These are phyloP conservation scores for Coprinopsis marcescibilis DNA, from an alignment of 768 basidiomycete species.

Conservation along the genomic window DNA sequence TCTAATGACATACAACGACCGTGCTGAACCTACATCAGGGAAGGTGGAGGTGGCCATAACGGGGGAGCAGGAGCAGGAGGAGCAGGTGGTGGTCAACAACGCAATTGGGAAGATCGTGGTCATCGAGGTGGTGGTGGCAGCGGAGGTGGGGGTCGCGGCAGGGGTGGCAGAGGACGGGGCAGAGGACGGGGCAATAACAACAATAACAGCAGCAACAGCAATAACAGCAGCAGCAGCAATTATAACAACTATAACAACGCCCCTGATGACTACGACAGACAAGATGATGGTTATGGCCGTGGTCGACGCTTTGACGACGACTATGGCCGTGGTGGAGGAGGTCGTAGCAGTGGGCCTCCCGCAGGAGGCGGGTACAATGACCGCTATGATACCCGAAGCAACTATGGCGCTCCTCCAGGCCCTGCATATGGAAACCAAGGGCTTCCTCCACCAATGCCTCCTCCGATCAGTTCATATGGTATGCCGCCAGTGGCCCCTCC, in stretches of 20 bases:
- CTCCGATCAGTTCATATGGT: constrained; percentile 8
- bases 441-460: constrained; percentile 14
- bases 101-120: constrained; percentile 41
- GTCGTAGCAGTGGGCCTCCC: too few relatives aligned
- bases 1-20: constrained; percentile 24
- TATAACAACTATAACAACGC: constrained; percentile 42
- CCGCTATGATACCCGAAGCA: constrained; percentile 38
- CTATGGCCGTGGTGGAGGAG: constrained; percentile 23
- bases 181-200: constrained; percentile 41
- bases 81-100: constrained; percentile 20
- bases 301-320: constrained; percentile 41
- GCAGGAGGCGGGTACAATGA: constrained; percentile 36
- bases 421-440: constrained; percentile 25
- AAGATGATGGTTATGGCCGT: constrained; percentile 40
- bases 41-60: too few relatives aligned
- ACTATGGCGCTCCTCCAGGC: constrained; percentile 25
- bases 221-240: constrained; percentile 39
- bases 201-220: constrained; percentile 42
- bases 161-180: constrained; percentile 32
- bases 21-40: constrained; percentile 14
- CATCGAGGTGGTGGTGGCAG: constrained; percentile 32
- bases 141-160: constrained; percentile 37
- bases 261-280: constrained; percentile 45
- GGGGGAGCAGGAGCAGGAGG: constrained; percentile 31
- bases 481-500: constrained; percentile 26